Base-by-base conservation (phyloP, 2,329 filamentous ascomycete genomes). In the Diplodia sapinea region DNA sequence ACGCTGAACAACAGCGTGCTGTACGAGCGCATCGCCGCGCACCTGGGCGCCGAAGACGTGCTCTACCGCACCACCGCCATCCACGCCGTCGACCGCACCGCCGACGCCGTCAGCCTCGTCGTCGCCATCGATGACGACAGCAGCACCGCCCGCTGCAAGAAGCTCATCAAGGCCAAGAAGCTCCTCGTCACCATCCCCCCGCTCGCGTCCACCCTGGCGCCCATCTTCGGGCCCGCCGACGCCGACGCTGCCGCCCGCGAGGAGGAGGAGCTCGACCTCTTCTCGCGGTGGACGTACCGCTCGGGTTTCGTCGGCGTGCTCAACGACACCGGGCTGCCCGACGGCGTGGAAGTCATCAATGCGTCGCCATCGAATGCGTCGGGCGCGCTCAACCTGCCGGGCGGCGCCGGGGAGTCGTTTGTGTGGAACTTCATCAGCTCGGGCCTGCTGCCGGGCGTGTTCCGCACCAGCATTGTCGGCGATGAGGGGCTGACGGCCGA, bases 121-220 rank as follows among this genome's bases (percentile, higher is more conserved):
- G 23, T 12, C 69, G 0, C 68, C 73, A 1, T 12, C 47, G 7
- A 71, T 36, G 38, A 72, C 12, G 13, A 3, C 3, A 11, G 9
- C 13, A 4, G 8, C 40, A 15, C 4, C 23, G 23, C 1, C 40
- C 17, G 40, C 40, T 5, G 8, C 15, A 11, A 7, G 9, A 73
- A 73, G 57, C 69, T 72, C 67, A 72, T 84, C 52, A 68, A 73
- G 54, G 79, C 80, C 3, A 77, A 77, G 43, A 79, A 81, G 63
- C 70, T 85, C 1, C 69, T 85, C 12, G 74, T 81, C 20, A 73
- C 81, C n/a, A 77, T 81, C 9, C 82, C 82, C 0, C 82, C 80
- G 2, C 50, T 65, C 23, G n/a, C 36, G 11, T 43, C 55, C 13
- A 7, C 72, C 8, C 73, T 88, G 0, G 84, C 88, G 55, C 61